Base-by-base conservation (phyloP, 768 basidiomycete species). In the Chlorophyllum brunneum region DNA sequence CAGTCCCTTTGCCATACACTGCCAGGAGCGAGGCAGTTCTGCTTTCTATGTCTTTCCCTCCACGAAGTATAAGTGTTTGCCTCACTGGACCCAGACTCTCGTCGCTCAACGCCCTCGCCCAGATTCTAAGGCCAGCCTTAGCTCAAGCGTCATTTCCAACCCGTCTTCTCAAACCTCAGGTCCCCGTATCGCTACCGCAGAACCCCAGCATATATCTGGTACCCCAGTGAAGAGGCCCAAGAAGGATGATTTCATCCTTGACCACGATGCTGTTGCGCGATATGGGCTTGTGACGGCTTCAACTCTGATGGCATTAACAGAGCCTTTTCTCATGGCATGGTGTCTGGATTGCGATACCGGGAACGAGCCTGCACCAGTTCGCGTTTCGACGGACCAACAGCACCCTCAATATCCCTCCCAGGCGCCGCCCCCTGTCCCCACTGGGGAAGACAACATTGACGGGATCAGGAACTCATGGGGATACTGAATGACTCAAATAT, bases 321-420 rank as follows among this genome's bases (percentile, higher is more conserved):
- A 76, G 38, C 73, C 73, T 2, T 70, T 63, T 49, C 66, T 76
- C 18, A 70, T 76, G 70, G 63, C 63, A 10, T 73, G 72, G 72
- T 69, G 65, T 56, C 40, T 55, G 23, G 51, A 58, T 22, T 23
- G 51, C 13, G 42, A 57, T 38, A 23, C 45, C 11, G 16, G 16
- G 39, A 24, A 11, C 4, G 50, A 24, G 10, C 23, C 13, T 11
- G 18, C 15, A 30, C 23, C 34, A 8, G 15, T 3, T 22, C 24
- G 2, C 11, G 27, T 13, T 9, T 3, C n/a, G n/a, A n/a, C n/a
- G n/a, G n/a, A n/a, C n/a, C n/a, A n/a, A n/a, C n/a, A n/a, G n/a
- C n/a, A n/a, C n/a, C n/a, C n/a, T n/a, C n/a, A n/a, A n/a, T n/a
- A n/a, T n/a, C n/a, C n/a, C n/a, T n/a, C n/a, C n/a, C n/a, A n/a